Percentiles rank a stretch among this genome's conserved stretches.
Evolutionary conservation across 345 rosid species (phyloP).

Genomic region (Citrus trifoliata): DNA sequence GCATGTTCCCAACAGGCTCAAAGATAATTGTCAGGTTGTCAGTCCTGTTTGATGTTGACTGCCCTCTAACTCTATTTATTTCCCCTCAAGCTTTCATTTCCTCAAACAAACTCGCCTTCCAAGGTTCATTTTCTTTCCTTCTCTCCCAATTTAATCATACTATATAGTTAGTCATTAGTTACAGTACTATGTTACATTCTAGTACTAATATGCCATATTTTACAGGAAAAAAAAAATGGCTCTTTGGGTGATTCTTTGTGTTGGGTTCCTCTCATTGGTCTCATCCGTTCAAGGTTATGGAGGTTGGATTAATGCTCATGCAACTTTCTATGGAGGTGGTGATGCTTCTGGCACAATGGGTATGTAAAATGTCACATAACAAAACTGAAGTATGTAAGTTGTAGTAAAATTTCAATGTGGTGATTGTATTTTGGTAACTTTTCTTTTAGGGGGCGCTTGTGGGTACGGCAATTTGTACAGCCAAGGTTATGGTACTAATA

Average conservation of each 20-base stretch:
- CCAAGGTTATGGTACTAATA: conserved; percentile 66
- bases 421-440: background rate
- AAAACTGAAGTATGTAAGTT: background rate
- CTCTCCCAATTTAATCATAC: background rate
- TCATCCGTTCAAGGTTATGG: conserved; percentile 41
- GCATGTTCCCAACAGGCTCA: conserved; percentile 26
- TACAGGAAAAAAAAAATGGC: conserved; percentile 27
- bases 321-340: conserved; percentile 77
- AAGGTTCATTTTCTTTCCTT: conserved; percentile 17
- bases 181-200: too few relatives aligned
- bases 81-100: conserved; percentile 21
- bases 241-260: conserved; percentile 12
- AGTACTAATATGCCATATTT: background rate
- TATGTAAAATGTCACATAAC: conserved; percentile 3
- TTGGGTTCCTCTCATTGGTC: conserved; percentile 24
- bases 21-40: conserved; percentile 17
- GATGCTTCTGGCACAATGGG: conserved; percentile 95
- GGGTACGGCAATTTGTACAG: conserved; percentile 76
- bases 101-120: conserved; percentile 21
- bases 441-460: conserved; percentile 65
- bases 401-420: background rate
- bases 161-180: too few relatives aligned
- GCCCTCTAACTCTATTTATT: conserved; percentile 38
- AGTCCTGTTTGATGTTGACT: conserved; percentile 32
- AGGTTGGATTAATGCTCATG: conserved; percentile 70